phyloP scores from a whole-genome alignment of 306 rosid species.

The Aeschynomene evenia region DNA sequence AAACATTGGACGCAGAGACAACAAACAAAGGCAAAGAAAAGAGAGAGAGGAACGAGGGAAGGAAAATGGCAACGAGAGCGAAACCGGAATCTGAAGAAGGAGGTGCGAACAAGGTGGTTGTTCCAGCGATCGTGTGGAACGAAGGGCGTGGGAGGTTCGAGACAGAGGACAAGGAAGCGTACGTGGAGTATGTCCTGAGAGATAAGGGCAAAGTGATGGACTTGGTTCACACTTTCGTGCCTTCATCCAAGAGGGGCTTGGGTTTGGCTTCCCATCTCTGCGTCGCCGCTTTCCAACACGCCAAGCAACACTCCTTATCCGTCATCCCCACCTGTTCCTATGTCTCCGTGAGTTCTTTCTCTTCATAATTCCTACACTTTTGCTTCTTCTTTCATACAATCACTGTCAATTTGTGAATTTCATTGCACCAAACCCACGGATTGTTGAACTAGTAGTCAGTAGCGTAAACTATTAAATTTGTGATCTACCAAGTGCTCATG shows the following conservation, averaged over 20 bases:
- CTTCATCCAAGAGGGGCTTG: slow-evolving; percentile 79
- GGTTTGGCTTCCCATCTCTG: slow-evolving; percentile 84
- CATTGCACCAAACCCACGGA: background rate
- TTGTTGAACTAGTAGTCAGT: background rate
- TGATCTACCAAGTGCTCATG: background rate
- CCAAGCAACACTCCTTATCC: slow-evolving; percentile 51
- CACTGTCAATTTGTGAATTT: background rate
- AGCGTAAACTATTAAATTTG: background rate
- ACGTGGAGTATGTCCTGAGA: slow-evolving; percentile 50
- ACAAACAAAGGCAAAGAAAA: too few relatives aligned
- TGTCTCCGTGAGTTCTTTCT: slow-evolving; percentile 57
- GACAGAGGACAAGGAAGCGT: slow-evolving; percentile 81
- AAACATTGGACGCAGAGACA: too few relatives aligned
- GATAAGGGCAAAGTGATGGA: slow-evolving; percentile 62
- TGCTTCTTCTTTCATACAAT: too few relatives aligned
- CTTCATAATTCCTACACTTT: background rate
- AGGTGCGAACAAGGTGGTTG: background rate
- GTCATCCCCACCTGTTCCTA: slow-evolving; percentile 81
- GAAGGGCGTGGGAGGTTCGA: slow-evolving; percentile 54
- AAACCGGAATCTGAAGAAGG: slow-evolving; percentile 21
- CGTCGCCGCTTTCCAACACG: slow-evolving; percentile 80
- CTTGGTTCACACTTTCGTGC: slow-evolving; percentile 80
- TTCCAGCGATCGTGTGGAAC: slow-evolving; percentile 58
- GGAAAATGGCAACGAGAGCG: slow-evolving; percentile 40
- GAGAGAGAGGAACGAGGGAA: background rate